Evolutionary conservation across 2,329 filamentous ascomycete genomes (phyloP).

Genomic region (Phialophora tarda): DNA sequence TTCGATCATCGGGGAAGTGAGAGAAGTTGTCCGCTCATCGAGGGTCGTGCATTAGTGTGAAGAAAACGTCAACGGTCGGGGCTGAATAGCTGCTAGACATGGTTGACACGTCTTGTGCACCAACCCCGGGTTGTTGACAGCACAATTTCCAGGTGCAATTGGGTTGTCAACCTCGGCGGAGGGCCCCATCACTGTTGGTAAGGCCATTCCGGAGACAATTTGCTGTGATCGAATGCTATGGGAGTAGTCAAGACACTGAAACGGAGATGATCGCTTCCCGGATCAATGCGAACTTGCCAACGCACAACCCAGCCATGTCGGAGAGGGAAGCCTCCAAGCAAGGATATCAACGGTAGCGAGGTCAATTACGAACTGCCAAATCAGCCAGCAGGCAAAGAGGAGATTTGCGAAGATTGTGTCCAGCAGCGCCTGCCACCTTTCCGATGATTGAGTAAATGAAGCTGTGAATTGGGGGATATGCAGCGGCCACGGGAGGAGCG

Average conservation of each 20-base stretch:
- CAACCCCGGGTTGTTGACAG: constrained; percentile 32
- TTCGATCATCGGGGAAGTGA: constrained; percentile 18
- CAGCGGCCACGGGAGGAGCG: too few relatives aligned
- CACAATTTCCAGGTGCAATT: constrained; percentile 14
- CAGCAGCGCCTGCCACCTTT: neutral
- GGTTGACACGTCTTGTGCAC: constrained; percentile 13
- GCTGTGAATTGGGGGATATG: neutral
- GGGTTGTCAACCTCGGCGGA: constrained; percentile 17
- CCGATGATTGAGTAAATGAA: neutral
- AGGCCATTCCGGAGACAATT: neutral
- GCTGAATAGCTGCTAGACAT: neutral
- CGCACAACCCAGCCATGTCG: neutral
- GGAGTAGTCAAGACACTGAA: neutral
- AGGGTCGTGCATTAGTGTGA: constrained; percentile 26
- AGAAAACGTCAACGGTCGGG: constrained; percentile 11
- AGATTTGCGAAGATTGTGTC: neutral
- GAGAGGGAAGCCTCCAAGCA: neutral
- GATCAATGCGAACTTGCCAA: neutral
- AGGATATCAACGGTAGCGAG: neutral
- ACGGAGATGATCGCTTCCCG: neutral
- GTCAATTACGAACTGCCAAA: neutral
- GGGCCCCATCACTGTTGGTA: neutral
- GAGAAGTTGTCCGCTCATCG: constrained; percentile 2
- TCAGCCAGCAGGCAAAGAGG: neutral
- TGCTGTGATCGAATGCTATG: neutral